Percentiles rank a stretch among this genome's conserved stretches.
Conservation (phyloP, 805 yeast species). For the Blastobotrys parvus region DNA sequence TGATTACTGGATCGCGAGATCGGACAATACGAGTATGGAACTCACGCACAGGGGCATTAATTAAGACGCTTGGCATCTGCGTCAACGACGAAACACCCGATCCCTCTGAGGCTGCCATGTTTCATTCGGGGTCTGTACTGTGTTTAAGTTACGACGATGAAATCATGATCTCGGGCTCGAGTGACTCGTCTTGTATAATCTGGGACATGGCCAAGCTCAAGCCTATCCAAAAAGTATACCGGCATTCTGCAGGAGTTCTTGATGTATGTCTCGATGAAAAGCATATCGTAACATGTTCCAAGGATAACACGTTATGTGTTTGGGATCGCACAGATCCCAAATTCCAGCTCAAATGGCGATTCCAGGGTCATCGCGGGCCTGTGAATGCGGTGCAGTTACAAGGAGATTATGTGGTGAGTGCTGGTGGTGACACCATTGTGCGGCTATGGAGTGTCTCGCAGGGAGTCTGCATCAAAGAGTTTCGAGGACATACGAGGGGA, state of each 20-base stretch:
- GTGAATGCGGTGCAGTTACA: conserved; percentile 27
- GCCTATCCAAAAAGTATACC: conserved; percentile 19
- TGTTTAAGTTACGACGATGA: conserved; percentile 24
- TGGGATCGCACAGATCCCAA: conserved; percentile 21
- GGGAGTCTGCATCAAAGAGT: conserved; percentile 57
- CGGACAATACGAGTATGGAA: conserved; percentile 29
- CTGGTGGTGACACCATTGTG: conserved; percentile 65
- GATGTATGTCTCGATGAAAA: conserved; percentile 21
- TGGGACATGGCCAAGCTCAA: conserved; percentile 22
- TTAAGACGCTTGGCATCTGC: conserved; percentile 15
- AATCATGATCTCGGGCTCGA: conserved; percentile 28
- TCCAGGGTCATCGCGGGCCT: conserved; percentile 29
- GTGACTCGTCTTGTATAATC: conserved; percentile 27
- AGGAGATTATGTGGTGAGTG: conserved; percentile 24
- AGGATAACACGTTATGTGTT: conserved; percentile 27
- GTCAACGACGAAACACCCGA: background rate
- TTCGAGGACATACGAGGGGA: conserved; percentile 76
- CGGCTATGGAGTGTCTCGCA: conserved; percentile 75
- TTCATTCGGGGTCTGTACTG: conserved; percentile 28
- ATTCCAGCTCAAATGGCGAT: conserved; percentile 12
- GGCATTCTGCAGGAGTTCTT: conserved; percentile 25
- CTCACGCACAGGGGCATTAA: conserved; percentile 14
- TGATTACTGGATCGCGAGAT: conserved; percentile 71
- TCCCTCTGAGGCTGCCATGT: conserved; percentile 2
- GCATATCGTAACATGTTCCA: conserved; percentile 28